Percentiles rank a stretch among this genome's conserved stretches.
Evolutionary conservation across 1,284 basidiomycete species (phyloP).

Genomic region (Cutaneotrichosporon cutaneum): DNA sequence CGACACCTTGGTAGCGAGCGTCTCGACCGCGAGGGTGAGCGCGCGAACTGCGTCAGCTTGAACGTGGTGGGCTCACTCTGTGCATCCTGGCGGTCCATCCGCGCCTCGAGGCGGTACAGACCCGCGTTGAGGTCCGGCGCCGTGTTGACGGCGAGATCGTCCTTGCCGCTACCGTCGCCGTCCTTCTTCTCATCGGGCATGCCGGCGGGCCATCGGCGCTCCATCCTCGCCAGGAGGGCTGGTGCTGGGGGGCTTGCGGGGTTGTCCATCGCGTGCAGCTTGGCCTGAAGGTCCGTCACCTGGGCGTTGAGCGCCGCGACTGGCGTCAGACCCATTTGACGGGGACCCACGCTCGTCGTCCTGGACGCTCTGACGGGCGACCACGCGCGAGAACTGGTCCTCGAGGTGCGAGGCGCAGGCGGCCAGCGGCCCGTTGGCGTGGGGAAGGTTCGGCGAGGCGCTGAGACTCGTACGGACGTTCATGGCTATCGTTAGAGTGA

Average conservation of each 20-base stretch:
- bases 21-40: background rate
- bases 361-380: constrained; percentile 2
- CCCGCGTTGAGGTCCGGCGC: background rate
- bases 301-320: background rate
- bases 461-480: background rate
- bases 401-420: background rate
- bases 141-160: background rate
- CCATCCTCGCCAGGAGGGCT: background rate
- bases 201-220: background rate
- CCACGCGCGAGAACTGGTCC: constrained; percentile 1
- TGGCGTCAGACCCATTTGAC: background rate
- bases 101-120: constrained; percentile 9
- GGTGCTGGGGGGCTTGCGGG: background rate
- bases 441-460: background rate
- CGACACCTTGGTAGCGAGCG: background rate
- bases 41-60: constrained; percentile 5
- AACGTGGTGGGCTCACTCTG: background rate
- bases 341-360: background rate
- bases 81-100: constrained; percentile 11
- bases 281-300: background rate
- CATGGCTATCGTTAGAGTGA: background rate
- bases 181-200: too few species aligned
- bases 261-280: background rate
- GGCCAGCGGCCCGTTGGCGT: background rate
- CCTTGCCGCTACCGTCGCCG: too few species aligned